Base-by-base conservation (phyloP, 257 asterid species). In the Solanum paucissectum region DNA sequence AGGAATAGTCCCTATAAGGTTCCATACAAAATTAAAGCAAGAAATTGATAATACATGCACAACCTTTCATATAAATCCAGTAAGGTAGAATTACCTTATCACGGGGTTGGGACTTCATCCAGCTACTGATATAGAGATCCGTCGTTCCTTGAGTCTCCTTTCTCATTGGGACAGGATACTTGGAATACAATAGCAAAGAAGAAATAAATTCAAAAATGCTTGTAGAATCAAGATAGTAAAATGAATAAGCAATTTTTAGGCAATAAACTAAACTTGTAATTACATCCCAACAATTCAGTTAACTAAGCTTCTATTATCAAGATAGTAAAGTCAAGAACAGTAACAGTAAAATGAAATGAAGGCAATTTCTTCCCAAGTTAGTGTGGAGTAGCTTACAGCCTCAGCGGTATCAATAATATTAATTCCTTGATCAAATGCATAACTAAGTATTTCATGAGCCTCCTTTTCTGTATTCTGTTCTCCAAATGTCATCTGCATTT, bases 391-490 rank as follows among this genome's bases (percentile, higher is more conserved):
- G 84, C 90, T 88, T 88, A 96, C 99, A 86, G 90, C 64, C 93
- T 96, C 99, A 46, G 98, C 92, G 62, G 98, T 96, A 90, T 96
- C 99, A 76, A 96, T 40, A 13, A 88, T 89, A 88, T 96, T 96
- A 86, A 96, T 92, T 73, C 99, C 99, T 25, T 93, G 91, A 52
- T 94, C 98, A 68, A 96, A 94, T 14, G 99, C 94, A 88, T 94
- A 94, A 86, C 90, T 91, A 62, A 96, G 98, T 73, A 90, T 93
- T 40, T 94, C 97, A 87, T 96, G 99, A 91, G 99, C 98, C 87
- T 96, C 99, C 88, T 93, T 94, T 93, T 96, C 99, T 10, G 98
- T 94, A 82, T 95, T 96, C 92, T 96, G 99, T 92, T 94, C 91
- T 89, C 99, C 98, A 90, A 86, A 96, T 60, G 99, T 95, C 98